Conservation (phyloP, 2,329 filamentous ascomycete species). For the Pseudogymnoascus sp. region DNA sequence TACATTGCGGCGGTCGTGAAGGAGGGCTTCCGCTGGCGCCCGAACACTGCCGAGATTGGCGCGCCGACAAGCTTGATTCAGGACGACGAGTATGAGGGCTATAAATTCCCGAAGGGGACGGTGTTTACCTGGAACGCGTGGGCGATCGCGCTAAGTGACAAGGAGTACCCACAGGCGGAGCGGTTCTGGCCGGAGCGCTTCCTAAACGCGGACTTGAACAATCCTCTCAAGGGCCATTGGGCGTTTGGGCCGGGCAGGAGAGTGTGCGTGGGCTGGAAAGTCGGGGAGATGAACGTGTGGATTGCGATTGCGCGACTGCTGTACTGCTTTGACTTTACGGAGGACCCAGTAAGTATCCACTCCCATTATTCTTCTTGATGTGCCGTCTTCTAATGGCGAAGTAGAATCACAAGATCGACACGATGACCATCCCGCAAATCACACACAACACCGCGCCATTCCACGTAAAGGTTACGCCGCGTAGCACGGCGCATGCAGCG, state of each 20-base stretch:
- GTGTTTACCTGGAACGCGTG: constrained; percentile 36
- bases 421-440: not conserved
- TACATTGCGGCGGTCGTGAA: constrained; percentile 40
- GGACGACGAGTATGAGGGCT: constrained; percentile 42
- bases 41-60: constrained; percentile 32
- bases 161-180: constrained; percentile 41
- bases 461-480: constrained; percentile 14
- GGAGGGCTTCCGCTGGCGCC: constrained; percentile 41
- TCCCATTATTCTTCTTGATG: too few relatives aligned
- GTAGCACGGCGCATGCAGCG: constrained; percentile 16
- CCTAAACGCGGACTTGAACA: constrained; percentile 36
- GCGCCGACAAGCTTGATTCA: constrained; percentile 34
- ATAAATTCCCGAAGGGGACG: constrained; percentile 38
- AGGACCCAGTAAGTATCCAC: constrained; percentile 7
- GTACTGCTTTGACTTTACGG: constrained; percentile 16
- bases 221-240: constrained; percentile 28
- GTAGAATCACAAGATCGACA: too few relatives aligned
- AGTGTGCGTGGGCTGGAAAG: constrained; percentile 31
- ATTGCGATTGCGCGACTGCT: constrained; percentile 26
- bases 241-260: constrained; percentile 32
- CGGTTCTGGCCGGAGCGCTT: constrained; percentile 42
- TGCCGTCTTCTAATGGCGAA: too few relatives aligned
- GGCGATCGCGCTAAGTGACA: constrained; percentile 37
- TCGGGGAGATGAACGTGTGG: constrained; percentile 29
- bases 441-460: constrained; percentile 14